Evolutionary conservation across 257 asterid genomes (phyloP), one percentile per base, ranked within the genome.

Genomic region (Rhazya stricta): DNA sequence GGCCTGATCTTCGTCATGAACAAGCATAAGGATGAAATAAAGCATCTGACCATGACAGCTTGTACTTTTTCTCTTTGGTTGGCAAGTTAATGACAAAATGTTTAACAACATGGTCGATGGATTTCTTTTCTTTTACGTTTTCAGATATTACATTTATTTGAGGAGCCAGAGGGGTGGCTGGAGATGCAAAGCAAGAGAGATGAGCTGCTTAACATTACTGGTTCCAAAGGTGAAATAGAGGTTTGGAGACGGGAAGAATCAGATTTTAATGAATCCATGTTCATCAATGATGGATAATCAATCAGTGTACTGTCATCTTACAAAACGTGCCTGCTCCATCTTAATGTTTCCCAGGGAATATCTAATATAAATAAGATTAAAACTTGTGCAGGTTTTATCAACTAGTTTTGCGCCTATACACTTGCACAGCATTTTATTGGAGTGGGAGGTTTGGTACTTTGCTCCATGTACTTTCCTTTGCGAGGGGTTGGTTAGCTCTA

Each of bases 71-170:
- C 21, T 58, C 37, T 29, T 58, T 18, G 34, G 32, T 5, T 9
- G 34, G 25, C 23, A 3, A 15, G 16, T 15, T 57, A 27, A 57
- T 25, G 9, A 58, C 66, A 25, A 58, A n/a, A 58, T 68, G 9
- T 51, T n/a, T n/a, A 10, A 68, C 9, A 67, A 48, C 18, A 12
- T 9, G 27, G 34, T 56, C 61, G n/a, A 39, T 18, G 7, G 16
- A 10, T 3, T n/a, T 34, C 46, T 37, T 73, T 67, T 67, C 56
- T 79, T 77, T 82, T 34, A 27, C 58, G 36, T 66, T 63, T 70
- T 74, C 91, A 92, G 96, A 85, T 92, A 69, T 77, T 92, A 80
- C 80, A 67, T 45, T 79, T 84, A 68, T 84, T 86, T 16, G 87
- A 83, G 82, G 88, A 89, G 79, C 91, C 95, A 57, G 85, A 76